A percentile compares a stretch with the other conserved stretches of the same genome.
Evolutionary conservation across 495 filamentous ascomycete genomes (phyloP).

Genomic region (Oleoguttula mirabilis): DNA sequence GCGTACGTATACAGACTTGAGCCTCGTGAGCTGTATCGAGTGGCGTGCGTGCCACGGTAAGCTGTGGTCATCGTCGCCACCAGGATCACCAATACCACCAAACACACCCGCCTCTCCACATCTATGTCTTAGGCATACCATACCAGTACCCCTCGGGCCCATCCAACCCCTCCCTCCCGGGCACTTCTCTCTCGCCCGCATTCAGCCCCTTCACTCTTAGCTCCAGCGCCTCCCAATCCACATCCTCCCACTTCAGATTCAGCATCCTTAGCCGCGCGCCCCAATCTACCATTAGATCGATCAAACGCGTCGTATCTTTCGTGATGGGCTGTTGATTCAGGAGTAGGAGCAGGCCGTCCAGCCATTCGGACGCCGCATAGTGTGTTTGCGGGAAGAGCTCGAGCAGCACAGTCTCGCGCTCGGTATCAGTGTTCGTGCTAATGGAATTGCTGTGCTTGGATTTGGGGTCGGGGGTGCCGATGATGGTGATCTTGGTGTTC

Average conservation of each 20-base stretch:
- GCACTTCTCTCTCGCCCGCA: constrained; percentile 9
- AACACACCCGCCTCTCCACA: too few relatives aligned
- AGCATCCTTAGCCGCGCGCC: constrained; percentile 85
- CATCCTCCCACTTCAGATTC: constrained; percentile 78
- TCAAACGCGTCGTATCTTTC: constrained; percentile 81
- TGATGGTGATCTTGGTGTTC: constrained; percentile 82
- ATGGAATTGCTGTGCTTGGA: constrained; percentile 22
- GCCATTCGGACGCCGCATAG: constrained; percentile 84
- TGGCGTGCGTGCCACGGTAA: too few relatives aligned
- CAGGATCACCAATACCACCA: too few relatives aligned
- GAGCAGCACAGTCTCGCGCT: constrained; percentile 51
- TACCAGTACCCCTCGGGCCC: constrained; percentile 15
- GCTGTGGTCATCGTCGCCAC: too few relatives aligned
- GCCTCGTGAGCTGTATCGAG: too few relatives aligned
- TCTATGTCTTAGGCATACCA: constrained; percentile 10
- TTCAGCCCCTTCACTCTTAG: constrained; percentile 11
- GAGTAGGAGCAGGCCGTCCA: constrained; percentile 91
- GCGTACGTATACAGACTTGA: too few relatives aligned
- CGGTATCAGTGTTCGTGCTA: constrained; percentile 13
- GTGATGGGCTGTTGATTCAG: constrained; percentile 93
- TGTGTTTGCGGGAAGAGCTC: constrained; percentile 72
- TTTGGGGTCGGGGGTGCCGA: constrained; percentile 45
- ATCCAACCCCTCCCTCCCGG: constrained; percentile 19
- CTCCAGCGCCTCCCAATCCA: constrained; percentile 39
- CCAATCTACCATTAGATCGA: constrained; percentile 74